Evolutionary conservation across 495 filamentous ascomycete species (phyloP), one percentile per base, ranked within the genome.

Genomic region (Daldinia caldariorum): DNA sequence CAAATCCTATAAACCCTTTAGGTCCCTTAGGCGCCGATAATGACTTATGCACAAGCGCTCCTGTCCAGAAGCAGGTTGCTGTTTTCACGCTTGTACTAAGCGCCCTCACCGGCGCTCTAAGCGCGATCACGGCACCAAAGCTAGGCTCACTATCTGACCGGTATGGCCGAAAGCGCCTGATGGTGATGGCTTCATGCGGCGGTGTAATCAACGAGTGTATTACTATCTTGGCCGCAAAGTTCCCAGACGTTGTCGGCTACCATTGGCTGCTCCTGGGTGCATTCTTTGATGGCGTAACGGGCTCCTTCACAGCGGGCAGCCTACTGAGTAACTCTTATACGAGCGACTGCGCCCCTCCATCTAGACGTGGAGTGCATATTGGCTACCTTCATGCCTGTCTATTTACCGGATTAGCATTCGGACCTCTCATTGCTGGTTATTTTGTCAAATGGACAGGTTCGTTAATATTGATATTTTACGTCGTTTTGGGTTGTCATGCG

Each of bases 141-240:
- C 77, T 99, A 4, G 95, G 95, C 3, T 85, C 89, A 0, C 79
- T 97, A 20, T 97, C 94, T 1, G 95, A 99, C 81, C 89, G 92
- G 6, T 92, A 94, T 79, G 95, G 95, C 2, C 87, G 95, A 51
- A 92, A 89, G 49, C 82, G 74, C 16, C 74, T 97, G 39, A 87
- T 98, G 59, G 84, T 89, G 13, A 69, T 92, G 35, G 85, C 87
- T 22, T 89, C 89, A 12, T 75, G 86, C 2, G 93, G 93, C 8
- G 86, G 88, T 43, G 82, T 97, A 0, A 53, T 87, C 0, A 84
- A 80, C 49, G 95, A 97, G 76, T 74, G 89, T 41, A 86, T 95
- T 57, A 92, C 91, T 31, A 90, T 95, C 37, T 68, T 93, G 6
- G 88, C 93, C 13, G 92, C 87, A 41, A 90, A 84, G 67, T 92